Evolutionary conservation across 768 basidiomycete genomes (phyloP).

Genomic region (Chalciporus chontae): DNA sequence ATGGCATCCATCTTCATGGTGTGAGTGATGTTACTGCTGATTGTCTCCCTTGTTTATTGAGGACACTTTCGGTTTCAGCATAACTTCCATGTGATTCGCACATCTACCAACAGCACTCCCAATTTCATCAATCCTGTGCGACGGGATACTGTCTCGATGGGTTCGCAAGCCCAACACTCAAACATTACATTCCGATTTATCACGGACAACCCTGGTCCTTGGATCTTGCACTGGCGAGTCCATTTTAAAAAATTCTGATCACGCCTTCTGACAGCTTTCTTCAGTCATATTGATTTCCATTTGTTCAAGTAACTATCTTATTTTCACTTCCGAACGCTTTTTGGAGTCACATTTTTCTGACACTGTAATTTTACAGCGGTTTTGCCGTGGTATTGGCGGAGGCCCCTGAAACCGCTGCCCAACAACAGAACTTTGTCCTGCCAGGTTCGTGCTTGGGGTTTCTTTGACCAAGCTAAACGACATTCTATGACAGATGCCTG

Average conservation of each 20-base stretch:
- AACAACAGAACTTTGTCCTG: conserved; percentile 14
- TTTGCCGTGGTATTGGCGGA: conserved; percentile 32
- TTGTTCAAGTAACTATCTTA: conserved; percentile 18
- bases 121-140: conserved; percentile 38
- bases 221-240: conserved; percentile 44
- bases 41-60: neutral
- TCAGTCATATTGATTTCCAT: conserved; percentile 33
- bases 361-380: conserved; percentile 15
- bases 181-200: conserved; percentile 55
- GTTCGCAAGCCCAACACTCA: conserved; percentile 32
- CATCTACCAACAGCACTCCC: conserved; percentile 26
- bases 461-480: neutral
- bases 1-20: conserved; percentile 41
- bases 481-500: conserved; percentile 12
- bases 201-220: conserved; percentile 66
- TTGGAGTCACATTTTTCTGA: conserved; percentile 7
- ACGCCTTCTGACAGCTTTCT: neutral
- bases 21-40: conserved; percentile 21
- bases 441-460: conserved; percentile 18
- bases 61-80: conserved; percentile 24
- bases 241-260: neutral
- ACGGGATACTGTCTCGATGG: conserved; percentile 35
- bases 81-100: conserved; percentile 37
- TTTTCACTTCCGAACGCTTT: neutral
- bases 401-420: conserved; percentile 16